Evolutionary conservation across 106 monocot genomes (phyloP).

Genomic region (Narthecium ossifragum): DNA sequence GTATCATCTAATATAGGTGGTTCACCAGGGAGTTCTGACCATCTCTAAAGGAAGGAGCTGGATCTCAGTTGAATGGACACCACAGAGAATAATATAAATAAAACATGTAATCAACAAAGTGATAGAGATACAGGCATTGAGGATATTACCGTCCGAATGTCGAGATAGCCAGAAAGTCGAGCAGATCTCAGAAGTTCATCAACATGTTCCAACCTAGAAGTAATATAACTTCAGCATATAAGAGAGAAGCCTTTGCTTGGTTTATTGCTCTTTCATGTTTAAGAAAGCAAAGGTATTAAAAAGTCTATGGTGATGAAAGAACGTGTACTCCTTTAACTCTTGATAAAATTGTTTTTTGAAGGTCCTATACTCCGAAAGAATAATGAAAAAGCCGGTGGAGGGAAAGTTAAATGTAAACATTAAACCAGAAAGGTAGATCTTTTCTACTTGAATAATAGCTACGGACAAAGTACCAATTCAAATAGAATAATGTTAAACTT

Average conservation of each 20-base stretch:
- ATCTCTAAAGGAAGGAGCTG: conserved; percentile 42
- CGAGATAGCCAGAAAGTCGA: conserved; percentile 70
- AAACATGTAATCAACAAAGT: neutral
- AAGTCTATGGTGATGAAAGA: no score
- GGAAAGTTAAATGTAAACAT: no score
- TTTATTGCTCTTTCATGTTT: neutral
- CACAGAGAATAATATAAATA: neutral
- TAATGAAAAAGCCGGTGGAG: no score
- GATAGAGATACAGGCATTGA: neutral
- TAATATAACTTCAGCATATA: neutral
- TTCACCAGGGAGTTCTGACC: conserved; percentile 85
- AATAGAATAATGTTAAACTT: neutral
- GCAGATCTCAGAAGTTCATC: conserved; percentile 87
- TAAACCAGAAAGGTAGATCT: no score
- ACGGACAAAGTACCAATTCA: neutral
- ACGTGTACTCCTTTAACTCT: no score
- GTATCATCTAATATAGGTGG: conserved; percentile 87
- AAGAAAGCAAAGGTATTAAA: neutral
- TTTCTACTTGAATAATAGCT: neutral
- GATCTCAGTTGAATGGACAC: neutral
- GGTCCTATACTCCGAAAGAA: neutral
- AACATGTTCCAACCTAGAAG: conserved; percentile 75
- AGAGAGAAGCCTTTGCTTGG: neutral
- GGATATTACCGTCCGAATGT: conserved; percentile 68
- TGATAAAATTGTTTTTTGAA: neutral